These are phyloP conservation scores for Leishmania major DNA, from an alignment of 208 protist genomes.

Conservation along the genomic window DNA sequence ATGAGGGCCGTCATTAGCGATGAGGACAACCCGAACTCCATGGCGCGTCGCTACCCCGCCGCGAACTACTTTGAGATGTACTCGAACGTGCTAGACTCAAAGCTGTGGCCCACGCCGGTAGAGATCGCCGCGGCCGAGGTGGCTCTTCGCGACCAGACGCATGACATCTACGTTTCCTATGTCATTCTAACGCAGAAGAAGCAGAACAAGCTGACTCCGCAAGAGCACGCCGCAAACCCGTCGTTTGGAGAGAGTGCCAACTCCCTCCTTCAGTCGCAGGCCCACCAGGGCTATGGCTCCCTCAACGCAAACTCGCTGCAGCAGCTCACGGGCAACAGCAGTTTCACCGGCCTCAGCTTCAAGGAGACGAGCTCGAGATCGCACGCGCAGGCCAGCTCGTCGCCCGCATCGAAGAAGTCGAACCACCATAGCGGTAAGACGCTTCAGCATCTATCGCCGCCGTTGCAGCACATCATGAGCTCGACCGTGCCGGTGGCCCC, in stretches of 20 bases:
- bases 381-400: not conserved
- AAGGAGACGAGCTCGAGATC: slow-evolving; percentile 9
- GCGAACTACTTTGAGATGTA: slow-evolving; percentile 72
- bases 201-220: slow-evolving; percentile 54
- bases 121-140: slow-evolving; percentile 72
- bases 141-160: slow-evolving; percentile 63
- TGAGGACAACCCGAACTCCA: slow-evolving; percentile 21
- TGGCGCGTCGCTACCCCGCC: slow-evolving; percentile 57
- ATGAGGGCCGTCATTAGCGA: slow-evolving; percentile 48
- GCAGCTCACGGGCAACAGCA: slow-evolving; percentile 56
- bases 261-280: slow-evolving; percentile 59
- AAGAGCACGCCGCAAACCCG: slow-evolving; percentile 39
- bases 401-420: slow-evolving; percentile 12
- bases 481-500: slow-evolving; percentile 20
- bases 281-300: slow-evolving; percentile 79
- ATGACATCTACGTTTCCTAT: slow-evolving; percentile 84
- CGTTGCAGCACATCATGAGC: slow-evolving; percentile 26
- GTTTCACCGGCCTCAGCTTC: slow-evolving; percentile 44
- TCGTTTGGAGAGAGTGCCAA: slow-evolving; percentile 48
- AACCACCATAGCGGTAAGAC: slow-evolving; percentile 28
- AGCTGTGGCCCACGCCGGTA: slow-evolving; percentile 79
- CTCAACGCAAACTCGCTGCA: slow-evolving; percentile 85
- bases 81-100: slow-evolving; percentile 76
- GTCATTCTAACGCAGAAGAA: slow-evolving; percentile 70
- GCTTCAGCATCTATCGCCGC: slow-evolving; percentile 32